Evolutionary conservation across 169 alveolate genomes (phyloP).

Genomic region (Eimeria maxima): DNA sequence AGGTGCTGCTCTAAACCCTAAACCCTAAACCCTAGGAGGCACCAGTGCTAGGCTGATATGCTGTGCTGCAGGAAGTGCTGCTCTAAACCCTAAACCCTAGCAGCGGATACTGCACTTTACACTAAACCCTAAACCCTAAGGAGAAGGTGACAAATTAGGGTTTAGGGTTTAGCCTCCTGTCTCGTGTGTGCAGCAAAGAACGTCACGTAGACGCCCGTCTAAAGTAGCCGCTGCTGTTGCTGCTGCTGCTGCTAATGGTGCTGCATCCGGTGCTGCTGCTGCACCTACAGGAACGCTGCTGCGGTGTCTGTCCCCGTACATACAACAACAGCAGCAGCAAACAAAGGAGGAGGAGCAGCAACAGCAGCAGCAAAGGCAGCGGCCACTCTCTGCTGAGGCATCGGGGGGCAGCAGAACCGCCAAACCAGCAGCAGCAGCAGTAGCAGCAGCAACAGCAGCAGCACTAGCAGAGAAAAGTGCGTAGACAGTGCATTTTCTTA

Average conservation of each 20-base stretch:
- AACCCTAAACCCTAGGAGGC: background rate
- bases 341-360: background rate
- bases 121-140: too few species aligned
- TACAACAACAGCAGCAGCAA: slow-evolving; percentile 38
- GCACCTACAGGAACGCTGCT: slow-evolving; percentile 7
- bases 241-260: slow-evolving; percentile 7
- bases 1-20: slow-evolving; percentile 14
- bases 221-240: slow-evolving; percentile 9
- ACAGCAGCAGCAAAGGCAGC: slow-evolving; percentile 7
- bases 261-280: slow-evolving; percentile 32
- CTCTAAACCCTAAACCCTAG: background rate
- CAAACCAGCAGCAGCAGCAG: background rate
- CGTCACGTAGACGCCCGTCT: slow-evolving; percentile 36
- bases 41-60: too few species aligned
- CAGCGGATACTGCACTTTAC: too few species aligned
- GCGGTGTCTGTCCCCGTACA: slow-evolving; percentile 5
- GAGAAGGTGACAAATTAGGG: background rate
- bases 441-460: slow-evolving; percentile 8
- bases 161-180: slow-evolving; percentile 21
- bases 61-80: too few species aligned
- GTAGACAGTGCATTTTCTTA: too few species aligned
- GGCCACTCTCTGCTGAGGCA: background rate
- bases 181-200: slow-evolving; percentile 35
- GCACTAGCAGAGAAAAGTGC: background rate
- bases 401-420: background rate